Evolutionary conservation across 306 rosid genomes (phyloP).

Genomic region (Prunus persica): Prunus_persica_NCBIv2 NC_034011.1:23401501-23402000

Average conservation of each 20-base stretch:
- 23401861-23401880: background rate
- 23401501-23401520: background rate
- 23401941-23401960: too few species aligned
- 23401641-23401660: slow-evolving; percentile 47
- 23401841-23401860: background rate
- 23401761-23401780: background rate
- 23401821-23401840: too few species aligned
- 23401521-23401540: background rate
- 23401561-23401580: background rate
- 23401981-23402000: too few species aligned
- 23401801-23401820: background rate
- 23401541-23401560: background rate
- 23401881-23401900: too few species aligned
- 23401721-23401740: slow-evolving; percentile 18
- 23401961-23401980: too few species aligned
- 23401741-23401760: background rate
- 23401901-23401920: too few species aligned
- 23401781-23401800: too few species aligned
- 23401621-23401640: slow-evolving; percentile 47
- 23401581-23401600: slow-evolving; percentile 12
- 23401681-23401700: slow-evolving; percentile 49
- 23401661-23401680: slow-evolving; percentile 26
- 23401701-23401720: slow-evolving; percentile 27
- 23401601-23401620: slow-evolving; percentile 29
- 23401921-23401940: too few species aligned